Evolutionary conservation across 495 filamentous ascomycete genomes (phyloP), one percentile per base, ranked within the genome.

Genomic region (Elasticomyces elasticus): DNA sequence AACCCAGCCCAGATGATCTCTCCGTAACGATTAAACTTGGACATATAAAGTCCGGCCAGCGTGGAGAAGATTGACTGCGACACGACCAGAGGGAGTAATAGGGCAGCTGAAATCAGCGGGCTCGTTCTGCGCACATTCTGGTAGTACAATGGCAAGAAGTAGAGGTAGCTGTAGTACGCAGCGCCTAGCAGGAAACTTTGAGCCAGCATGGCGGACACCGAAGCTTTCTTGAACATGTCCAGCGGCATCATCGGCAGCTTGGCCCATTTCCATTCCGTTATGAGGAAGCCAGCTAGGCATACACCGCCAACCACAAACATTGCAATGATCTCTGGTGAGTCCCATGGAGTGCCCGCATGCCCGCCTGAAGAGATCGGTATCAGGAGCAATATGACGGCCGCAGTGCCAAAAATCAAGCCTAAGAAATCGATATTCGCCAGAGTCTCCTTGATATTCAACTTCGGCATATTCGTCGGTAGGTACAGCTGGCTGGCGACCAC

Each of bases 161-260:
- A 77, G 10, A 76, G 54, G 33, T 76, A 74, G 1, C 75, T 63
- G 46, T 82, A 79, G 45, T 82, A 83, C 7, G 77, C 74, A 7
- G 75, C 72, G 0, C 81, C 80, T 5, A 81, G 71, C 19, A 83
- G 67, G 53, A 82, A 81, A 59, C 74, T 79, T 53, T 85, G 81
- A 4, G 77, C 56, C 41, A 83, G 69, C 1, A 84, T 71, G 6
- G 76, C 69, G 26, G 62, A 65, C 23, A 82, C 69, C 2, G 78
- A 71, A 13, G 61, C 69, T 51, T 74, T 80, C 53, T 72, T 74
- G 62, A 82, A 83, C 48, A 85, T 71, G 15, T 66, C 66, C 37
- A 81, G 74, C 49, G 78, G 78, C 64, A 82, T 73, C 72, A 84
- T 82, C 2, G 79, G 79, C 48, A 84, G 64, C 10, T 67, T 51